phyloP scores from a whole-genome alignment of 2,329 filamentous ascomycete genomes.

The Talaromyces piceae region DNA sequence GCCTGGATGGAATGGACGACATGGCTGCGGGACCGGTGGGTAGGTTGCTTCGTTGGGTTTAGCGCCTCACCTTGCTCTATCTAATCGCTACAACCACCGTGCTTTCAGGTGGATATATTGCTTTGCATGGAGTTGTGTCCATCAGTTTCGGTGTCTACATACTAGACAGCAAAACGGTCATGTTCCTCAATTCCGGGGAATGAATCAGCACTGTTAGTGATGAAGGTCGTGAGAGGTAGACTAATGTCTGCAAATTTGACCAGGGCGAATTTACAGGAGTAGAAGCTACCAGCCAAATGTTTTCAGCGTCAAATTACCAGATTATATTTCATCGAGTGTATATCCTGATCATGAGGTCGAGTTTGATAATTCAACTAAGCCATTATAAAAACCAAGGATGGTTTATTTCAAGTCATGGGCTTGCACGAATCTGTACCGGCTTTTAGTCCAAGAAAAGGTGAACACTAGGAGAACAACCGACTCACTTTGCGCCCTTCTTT shows the following conservation, averaged over 20 bases:
- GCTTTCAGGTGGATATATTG: no score
- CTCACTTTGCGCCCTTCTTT: neutral
- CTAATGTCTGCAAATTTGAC: neutral
- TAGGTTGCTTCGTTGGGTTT: neutral
- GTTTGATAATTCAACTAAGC: neutral
- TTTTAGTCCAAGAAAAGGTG: neutral
- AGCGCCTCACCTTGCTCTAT: neutral
- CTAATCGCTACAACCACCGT: no score
- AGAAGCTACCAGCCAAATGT: neutral
- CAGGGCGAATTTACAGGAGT: neutral
- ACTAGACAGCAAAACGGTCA: neutral
- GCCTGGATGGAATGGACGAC: neutral
- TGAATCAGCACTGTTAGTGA: neutral
- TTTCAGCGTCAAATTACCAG: neutral
- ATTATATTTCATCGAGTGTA: neutral
- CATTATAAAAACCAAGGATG: neutral
- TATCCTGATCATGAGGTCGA: neutral
- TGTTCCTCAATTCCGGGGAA: neutral
- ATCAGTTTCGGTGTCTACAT: neutral
- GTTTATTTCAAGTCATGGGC: neutral
- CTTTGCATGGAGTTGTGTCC: neutral
- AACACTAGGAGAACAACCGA: neutral
- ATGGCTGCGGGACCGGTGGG: neutral
- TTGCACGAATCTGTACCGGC: neutral
- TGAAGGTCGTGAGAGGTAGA: neutral